Base-by-base conservation (phyloP, 306 rosid species). In the Datisca glomerata region DNA sequence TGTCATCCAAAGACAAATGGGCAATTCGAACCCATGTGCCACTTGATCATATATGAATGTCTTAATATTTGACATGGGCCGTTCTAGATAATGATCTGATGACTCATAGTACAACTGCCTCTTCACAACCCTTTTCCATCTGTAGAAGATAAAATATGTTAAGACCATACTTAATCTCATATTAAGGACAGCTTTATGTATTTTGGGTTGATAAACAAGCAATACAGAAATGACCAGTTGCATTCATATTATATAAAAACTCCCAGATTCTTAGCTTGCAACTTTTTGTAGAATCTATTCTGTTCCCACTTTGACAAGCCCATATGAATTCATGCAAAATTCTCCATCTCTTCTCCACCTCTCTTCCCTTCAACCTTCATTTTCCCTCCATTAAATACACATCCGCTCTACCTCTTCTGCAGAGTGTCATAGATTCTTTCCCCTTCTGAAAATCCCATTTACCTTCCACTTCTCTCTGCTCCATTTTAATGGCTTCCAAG, bases 401-500 rank as follows among this genome's bases (percentile, higher is more conserved):
- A 48, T 43, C 45, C 41, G 8, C 48, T 45, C 32, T 43, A 34
- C 36, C 4, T 31, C 11, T 31, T 31, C 36, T 31, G 24, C 55
- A 50, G 45, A 41, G 47, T 61, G 20, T 21, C 36, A 43, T n/a
- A n/a, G n/a, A n/a, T 47, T 44, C 36, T 52, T 41, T 44, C 41
- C 41, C 35, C 10, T 52, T 37, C 40, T 47, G 43, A 31, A 38
- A 51, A 33, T 32, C 13, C 29, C 41, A 44, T 33, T 16, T 22
- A 44, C 23, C 6, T 24, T 36, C 6, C 2, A 31, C 15, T 21
- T 45, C 18, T 46, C 12, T 40, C 32, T 36, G 43, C 44, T 24
- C n/a, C n/a, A n/a, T n/a, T n/a, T n/a, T n/a, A 73, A 89, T 89
- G 98, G 98, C 93, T 5, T 62, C 81, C 48, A 84, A 80, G 73